Conservation (phyloP, 257 asterid species). For the Paulownia fortunei region DNA sequence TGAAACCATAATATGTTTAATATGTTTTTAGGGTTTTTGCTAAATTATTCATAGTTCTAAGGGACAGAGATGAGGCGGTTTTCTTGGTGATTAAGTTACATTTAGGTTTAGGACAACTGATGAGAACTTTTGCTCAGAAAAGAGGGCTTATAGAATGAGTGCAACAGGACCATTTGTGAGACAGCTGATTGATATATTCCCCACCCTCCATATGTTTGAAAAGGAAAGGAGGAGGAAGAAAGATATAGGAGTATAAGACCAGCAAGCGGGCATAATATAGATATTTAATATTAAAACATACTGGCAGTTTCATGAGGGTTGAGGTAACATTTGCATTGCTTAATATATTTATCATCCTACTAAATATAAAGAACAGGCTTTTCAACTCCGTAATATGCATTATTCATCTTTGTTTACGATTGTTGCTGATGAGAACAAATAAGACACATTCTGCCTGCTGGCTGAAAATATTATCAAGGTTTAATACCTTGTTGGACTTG, state of each 20-base stretch:
- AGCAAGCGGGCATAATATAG: neutral
- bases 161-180: neutral
- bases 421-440: slow-evolving; percentile 15
- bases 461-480: slow-evolving; percentile 1
- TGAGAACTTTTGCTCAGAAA: slow-evolving; percentile 8
- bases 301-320: slow-evolving; percentile 11
- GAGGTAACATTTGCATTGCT: neutral
- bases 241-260: neutral
- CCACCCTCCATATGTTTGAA: slow-evolving; percentile 21
- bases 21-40: neutral
- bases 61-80: neutral
- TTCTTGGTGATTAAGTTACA: neutral
- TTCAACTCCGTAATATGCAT: neutral
- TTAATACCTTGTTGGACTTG: neutral
- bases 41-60: neutral
- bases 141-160: neutral
- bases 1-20: neutral
- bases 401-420: slow-evolving; percentile 13
- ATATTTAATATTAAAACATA: neutral
- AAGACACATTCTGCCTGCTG: neutral
- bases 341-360: neutral
- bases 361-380: neutral
- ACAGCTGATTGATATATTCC: slow-evolving; percentile 10
- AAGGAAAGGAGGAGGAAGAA: neutral
- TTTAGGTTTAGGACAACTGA: slow-evolving; percentile 21